Evolutionary conservation across 2,329 filamentous ascomycete species (phyloP).

Genomic region (Calonectria honghensis): DNA sequence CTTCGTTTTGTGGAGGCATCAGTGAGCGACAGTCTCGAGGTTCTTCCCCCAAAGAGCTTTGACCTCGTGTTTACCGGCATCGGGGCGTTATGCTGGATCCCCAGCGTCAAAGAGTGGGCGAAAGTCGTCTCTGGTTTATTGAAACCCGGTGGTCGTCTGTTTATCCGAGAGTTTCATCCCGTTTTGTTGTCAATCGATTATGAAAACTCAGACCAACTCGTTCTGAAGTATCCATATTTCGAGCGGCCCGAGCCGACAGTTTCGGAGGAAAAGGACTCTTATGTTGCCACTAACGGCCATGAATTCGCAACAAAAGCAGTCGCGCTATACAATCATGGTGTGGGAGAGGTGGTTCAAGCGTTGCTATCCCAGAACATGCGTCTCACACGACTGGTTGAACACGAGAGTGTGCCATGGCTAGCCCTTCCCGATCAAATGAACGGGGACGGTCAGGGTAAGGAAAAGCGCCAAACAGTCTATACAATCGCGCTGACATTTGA

Average conservation of each 20-base stretch:
- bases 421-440: background rate
- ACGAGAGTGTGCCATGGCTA: background rate
- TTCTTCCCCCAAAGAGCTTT: background rate
- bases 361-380: background rate
- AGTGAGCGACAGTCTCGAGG: background rate
- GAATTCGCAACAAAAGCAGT: background rate
- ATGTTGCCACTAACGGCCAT: background rate
- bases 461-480: too few relatives aligned
- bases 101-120: conserved; percentile 14
- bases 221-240: background rate
- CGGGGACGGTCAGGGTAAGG: background rate
- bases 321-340: background rate
- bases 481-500: background rate
- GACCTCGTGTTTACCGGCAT: conserved; percentile 4
- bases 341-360: conserved; percentile 9
- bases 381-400: background rate
- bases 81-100: background rate
- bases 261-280: background rate
- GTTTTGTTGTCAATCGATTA: background rate
- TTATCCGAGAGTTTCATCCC: conserved; percentile 15
- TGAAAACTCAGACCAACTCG: background rate
- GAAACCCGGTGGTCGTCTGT: background rate
- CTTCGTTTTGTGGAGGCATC: conserved; percentile 11
- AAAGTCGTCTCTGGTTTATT: background rate
- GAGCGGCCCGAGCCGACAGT: background rate